phyloP scores from a whole-genome alignment of 2,329 filamentous ascomycete genomes.

The Pseudogymnoascus sp. region DNA sequence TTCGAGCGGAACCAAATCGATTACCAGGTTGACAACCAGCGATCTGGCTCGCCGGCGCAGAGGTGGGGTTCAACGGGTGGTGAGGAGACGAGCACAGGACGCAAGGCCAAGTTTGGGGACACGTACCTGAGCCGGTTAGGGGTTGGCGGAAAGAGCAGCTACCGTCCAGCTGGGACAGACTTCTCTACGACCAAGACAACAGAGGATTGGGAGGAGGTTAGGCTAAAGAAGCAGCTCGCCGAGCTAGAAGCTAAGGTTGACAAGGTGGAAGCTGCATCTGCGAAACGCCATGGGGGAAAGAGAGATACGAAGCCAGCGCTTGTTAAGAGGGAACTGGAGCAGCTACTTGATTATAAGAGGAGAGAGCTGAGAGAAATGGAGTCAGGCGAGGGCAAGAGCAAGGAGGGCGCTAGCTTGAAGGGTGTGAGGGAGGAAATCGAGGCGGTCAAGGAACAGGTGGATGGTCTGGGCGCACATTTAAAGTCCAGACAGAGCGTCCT shows the following conservation, averaged over 20 bases:
- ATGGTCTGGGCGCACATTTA: conserved; percentile 78
- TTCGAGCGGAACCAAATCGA: conserved; percentile 97
- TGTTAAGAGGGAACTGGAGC: conserved; percentile 88
- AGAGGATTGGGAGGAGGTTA: conserved; percentile 93
- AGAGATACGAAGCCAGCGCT: conserved; percentile 78
- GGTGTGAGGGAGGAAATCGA: conserved; percentile 77
- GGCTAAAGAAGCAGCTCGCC: conserved; percentile 82
- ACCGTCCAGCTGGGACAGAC: conserved; percentile 79
- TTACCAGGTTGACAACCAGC: conserved; percentile 78
- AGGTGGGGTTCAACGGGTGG: conserved; percentile 74
- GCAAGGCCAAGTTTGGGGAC: conserved; percentile 96
- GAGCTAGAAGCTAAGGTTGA: conserved; percentile 85
- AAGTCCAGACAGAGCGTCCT: conserved; percentile 66
- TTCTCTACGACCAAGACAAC: conserved; percentile 79
- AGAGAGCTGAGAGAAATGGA: conserved; percentile 68
- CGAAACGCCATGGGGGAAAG: conserved; percentile 53
- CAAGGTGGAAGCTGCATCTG: conserved; percentile 66
- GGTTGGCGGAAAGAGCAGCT: conserved; percentile 63
- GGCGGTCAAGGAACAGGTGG: conserved; percentile 88
- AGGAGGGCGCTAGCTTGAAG: conserved; percentile 64
- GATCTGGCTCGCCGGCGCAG: conserved; percentile 52
- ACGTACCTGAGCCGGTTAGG: conserved; percentile 90
- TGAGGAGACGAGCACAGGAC: conserved; percentile 73
- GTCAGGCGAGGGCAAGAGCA: conserved; percentile 58
- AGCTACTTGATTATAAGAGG: conserved; percentile 91